Conservation (phyloP, 2,329 filamentous ascomycete species). For the Penicillium sp. region DNA sequence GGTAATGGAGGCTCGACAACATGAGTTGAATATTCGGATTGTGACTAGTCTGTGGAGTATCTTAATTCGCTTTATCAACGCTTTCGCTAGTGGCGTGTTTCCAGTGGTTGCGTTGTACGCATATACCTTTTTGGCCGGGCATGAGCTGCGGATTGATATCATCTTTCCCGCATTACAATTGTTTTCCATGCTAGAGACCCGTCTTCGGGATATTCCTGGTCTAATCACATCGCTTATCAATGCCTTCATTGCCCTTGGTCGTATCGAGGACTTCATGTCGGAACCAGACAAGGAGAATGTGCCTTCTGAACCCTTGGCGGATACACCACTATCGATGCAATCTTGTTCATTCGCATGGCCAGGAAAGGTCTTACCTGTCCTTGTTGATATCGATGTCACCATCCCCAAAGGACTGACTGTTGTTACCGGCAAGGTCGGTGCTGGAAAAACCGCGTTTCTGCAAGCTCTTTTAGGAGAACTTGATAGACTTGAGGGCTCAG, state of each 20-base stretch:
- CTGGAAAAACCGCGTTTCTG: constrained; percentile 62
- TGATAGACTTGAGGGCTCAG: constrained; percentile 52
- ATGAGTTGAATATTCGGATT: constrained; percentile 65
- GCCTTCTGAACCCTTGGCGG: constrained; percentile 34
- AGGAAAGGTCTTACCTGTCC: constrained; percentile 57
- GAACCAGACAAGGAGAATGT: constrained; percentile 78
- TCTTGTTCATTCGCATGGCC: constrained; percentile 78
- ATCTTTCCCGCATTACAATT: constrained; percentile 84
- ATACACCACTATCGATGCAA: constrained; percentile 45
- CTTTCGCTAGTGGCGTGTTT: constrained; percentile 69
- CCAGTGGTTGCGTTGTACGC: constrained; percentile 78
- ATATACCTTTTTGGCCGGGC: constrained; percentile 69
- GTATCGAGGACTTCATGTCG: constrained; percentile 81
- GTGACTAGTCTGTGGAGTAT: constrained; percentile 62
- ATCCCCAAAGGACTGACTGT: constrained; percentile 60
- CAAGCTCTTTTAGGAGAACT: constrained; percentile 61
- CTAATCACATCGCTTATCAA: constrained; percentile 76
- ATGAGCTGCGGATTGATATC: constrained; percentile 70
- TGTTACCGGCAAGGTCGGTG: constrained; percentile 61
- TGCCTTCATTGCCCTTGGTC: constrained; percentile 74
- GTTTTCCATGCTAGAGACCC: constrained; percentile 71
- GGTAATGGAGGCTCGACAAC: constrained; percentile 66
- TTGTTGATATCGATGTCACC: constrained; percentile 53
- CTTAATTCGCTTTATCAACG: constrained; percentile 66
- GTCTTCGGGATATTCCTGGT: constrained; percentile 70